Conservation (phyloP, 108 stramenopile species). For the Aurantiochytrium sp. region DNA sequence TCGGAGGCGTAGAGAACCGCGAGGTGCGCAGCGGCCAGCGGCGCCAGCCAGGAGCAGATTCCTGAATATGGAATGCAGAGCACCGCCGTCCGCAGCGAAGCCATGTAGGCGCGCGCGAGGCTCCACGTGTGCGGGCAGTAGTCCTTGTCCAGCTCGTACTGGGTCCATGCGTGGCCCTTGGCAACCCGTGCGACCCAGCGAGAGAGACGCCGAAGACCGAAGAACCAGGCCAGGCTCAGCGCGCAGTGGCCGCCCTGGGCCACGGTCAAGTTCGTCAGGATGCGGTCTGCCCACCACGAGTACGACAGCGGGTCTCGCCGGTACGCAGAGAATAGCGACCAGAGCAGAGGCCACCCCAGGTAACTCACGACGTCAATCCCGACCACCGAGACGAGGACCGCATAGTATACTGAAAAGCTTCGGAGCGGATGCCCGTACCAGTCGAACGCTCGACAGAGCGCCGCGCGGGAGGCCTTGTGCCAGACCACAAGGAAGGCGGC, state of each 20-base stretch:
- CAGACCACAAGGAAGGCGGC: neutral
- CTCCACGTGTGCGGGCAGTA: neutral
- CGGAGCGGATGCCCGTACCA: neutral
- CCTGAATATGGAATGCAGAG: neutral
- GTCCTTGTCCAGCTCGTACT: neutral
- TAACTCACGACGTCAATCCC: neutral
- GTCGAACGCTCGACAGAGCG: neutral
- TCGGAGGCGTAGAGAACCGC: neutral
- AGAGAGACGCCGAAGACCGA: neutral
- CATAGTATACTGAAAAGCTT: neutral
- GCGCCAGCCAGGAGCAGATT: neutral
- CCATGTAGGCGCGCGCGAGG: neutral
- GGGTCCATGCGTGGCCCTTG: neutral
- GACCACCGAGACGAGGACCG: neutral
- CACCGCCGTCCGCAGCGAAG: neutral
- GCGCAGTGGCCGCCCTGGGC: neutral
- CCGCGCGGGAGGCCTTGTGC: neutral
- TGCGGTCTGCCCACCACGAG: neutral
- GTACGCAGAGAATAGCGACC: neutral
- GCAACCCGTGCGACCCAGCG: neutral
- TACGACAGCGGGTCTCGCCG: neutral
- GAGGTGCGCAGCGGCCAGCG: neutral
- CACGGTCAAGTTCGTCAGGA: neutral
- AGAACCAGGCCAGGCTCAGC: neutral
- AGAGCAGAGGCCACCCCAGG: neutral